Base-by-base conservation (phyloP, 2,329 filamentous ascomycete genomes). In the Ophiostoma ulmi region DNA sequence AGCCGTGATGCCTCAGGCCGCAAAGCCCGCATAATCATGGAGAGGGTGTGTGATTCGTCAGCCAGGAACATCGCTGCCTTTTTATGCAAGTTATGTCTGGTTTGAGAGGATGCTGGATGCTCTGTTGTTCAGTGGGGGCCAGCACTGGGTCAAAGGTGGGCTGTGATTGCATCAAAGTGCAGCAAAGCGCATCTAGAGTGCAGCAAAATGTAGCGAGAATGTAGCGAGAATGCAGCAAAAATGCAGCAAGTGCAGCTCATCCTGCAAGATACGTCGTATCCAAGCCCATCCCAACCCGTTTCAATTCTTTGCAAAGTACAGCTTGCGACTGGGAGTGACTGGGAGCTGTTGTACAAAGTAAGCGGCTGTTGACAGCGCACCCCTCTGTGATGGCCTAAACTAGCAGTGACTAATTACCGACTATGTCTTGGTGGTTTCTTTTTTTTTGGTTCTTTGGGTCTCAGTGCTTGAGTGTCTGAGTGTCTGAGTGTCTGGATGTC, bases 1-100 rank as follows among this genome's bases (percentile, higher is more conserved):
- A 55, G 31, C 22, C 35, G 44, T 39, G 48, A 7, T 70, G 73
- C 73, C 73, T 73, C 72, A 73, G 72, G 72, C 72, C 71, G 55
- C 63, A 70, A 61, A 44, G 20, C n/a, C 48, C 48, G 22, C n/a
- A 22, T 5, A n/a, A 26, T 11, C 5, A 44, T 48, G 1, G 44
- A 17, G 44, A 17, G 44, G 7, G 61, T 17, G 26, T 69, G 36
- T 71, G 71, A 73, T 72, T 73, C 67, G 72, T 71, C 71, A 70
- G 68, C 70, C 8, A 11, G 2, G 35, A 22, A 65, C 36, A 26
- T 58, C 58, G 58, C 22, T 35, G 58, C 58, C 52, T 58, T 58
- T 48, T 48, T 17, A 44, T 31, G 31, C 31, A 31, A 31, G 31
- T 13, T 44, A 14, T 17, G 13, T 44, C 39, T 44, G 13, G 41